phyloP scores from a whole-genome alignment of 139 green algal species.

The Volvox reticuliferus region DNA sequence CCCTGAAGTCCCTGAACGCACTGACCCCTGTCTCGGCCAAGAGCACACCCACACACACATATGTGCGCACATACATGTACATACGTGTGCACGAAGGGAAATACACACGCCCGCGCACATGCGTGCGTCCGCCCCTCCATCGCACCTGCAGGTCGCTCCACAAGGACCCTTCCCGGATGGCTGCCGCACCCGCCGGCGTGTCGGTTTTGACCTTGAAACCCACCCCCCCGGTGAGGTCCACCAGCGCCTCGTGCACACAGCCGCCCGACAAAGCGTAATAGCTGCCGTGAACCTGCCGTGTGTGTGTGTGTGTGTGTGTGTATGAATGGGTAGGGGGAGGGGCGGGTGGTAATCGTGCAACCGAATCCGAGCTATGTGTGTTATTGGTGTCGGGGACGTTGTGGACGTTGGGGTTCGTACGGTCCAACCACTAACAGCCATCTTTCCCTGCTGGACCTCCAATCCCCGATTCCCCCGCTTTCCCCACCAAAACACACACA shows the following conservation, averaged over 20 bases:
- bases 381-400: too few species aligned
- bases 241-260: conserved; percentile 60
- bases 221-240: conserved; percentile 73
- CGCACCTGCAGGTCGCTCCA: conserved; percentile 46
- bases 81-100: not conserved
- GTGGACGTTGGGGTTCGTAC: too few species aligned
- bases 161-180: conserved; percentile 3
- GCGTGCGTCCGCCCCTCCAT: not conserved
- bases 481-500: too few species aligned
- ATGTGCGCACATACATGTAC: not conserved
- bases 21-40: not conserved
- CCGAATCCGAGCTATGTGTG: too few species aligned
- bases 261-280: conserved; percentile 65
- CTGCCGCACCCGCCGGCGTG: not conserved
- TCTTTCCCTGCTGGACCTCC: too few species aligned
- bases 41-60: not conserved
- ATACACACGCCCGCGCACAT: not conserved
- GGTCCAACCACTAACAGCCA: too few species aligned
- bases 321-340: too few species aligned
- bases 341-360: too few species aligned
- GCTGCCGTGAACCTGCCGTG: conserved; percentile 62
- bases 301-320: too few species aligned
- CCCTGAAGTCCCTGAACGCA: too few species aligned
- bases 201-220: conserved; percentile 62
- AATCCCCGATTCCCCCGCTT: too few species aligned